phyloP scores from a whole-genome alignment of 2,329 filamentous ascomycete species.

The Coniochaeta pulveracea region DNA sequence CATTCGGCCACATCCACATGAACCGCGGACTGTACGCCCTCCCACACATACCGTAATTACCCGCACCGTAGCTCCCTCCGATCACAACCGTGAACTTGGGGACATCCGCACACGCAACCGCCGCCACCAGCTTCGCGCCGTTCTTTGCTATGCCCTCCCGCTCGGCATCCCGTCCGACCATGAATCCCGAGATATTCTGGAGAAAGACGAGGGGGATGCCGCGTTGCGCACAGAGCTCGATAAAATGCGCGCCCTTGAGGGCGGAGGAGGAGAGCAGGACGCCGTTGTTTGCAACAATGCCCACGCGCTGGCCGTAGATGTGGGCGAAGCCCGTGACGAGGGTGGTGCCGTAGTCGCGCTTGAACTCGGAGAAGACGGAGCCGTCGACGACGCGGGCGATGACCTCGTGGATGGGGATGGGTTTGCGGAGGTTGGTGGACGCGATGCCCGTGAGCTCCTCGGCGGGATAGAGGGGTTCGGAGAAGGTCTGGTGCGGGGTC shows the following conservation, averaged over 20 bases:
- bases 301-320: conserved; percentile 84
- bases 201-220: conserved; percentile 85
- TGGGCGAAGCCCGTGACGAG: conserved; percentile 84
- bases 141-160: conserved; percentile 95
- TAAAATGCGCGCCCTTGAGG: conserved; percentile 92
- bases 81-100: conserved; percentile 96
- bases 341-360: conserved; percentile 78
- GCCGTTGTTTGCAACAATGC: conserved; percentile 91
- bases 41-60: conserved; percentile 98
- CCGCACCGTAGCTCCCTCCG: conserved; percentile 85
- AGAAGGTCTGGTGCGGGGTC: too few relatives aligned
- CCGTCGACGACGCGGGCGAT: conserved; percentile 90
- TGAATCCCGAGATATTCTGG: conserved; percentile 96
- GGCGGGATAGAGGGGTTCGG: conserved; percentile 70
- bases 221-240: conserved; percentile 85
- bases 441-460: conserved; percentile 80
- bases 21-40: conserved; percentile 86
- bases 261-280: conserved; percentile 85
- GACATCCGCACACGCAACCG: conserved; percentile 85
- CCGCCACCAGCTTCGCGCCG: conserved; percentile 91
- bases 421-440: conserved; percentile 77
- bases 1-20: conserved; percentile 95
- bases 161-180: conserved; percentile 90
- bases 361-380: conserved; percentile 87
- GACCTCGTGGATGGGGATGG: conserved; percentile 77